Evolutionary conservation across 139 green algal species (phyloP).

Genomic region (Chlamydomonas sp.): DNA sequence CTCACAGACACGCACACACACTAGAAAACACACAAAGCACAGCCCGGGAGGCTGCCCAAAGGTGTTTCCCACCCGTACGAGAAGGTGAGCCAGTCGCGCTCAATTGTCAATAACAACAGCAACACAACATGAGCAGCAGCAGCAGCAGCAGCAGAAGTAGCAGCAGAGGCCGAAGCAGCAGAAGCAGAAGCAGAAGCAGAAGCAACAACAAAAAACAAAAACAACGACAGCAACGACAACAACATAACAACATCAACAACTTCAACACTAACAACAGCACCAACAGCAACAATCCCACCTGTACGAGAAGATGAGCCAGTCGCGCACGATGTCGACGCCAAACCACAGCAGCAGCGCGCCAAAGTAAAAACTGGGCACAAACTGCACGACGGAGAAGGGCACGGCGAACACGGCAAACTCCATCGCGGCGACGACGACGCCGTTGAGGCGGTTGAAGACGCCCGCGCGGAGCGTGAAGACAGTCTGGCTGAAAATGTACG

Average conservation of each 20-base stretch:
- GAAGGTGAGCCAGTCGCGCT: constrained; percentile 9
- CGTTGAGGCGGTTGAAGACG: constrained; percentile 37
- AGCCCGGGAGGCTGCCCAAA: too few relatives aligned
- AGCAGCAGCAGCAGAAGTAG: too few relatives aligned
- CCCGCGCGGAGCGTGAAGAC: constrained; percentile 49
- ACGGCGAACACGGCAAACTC: constrained; percentile 62
- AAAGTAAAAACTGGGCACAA: constrained; percentile 64
- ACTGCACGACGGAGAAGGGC: constrained; percentile 52
- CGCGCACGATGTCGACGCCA: constrained; percentile 57
- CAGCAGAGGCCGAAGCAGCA: too few relatives aligned
- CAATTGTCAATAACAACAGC: constrained; percentile 72
- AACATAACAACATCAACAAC: too few relatives aligned
- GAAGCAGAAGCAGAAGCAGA: too few relatives aligned
- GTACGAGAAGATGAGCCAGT: constrained; percentile 14
- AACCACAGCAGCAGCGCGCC: constrained; percentile 72
- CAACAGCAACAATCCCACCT: constrained; percentile 10
- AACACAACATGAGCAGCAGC: too few relatives aligned
- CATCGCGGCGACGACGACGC: constrained; percentile 28
- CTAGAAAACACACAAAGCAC: too few relatives aligned
- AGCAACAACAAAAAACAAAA: too few relatives aligned
- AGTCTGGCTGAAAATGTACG: constrained; percentile 73
- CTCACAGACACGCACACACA: too few relatives aligned
- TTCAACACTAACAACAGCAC: too few relatives aligned
- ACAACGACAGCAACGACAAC: too few relatives aligned
- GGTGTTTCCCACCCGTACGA: constrained; percentile 11